A percentile compares a stretch with the other conserved stretches of the same genome.
These are phyloP conservation scores for Penicillium antarcticum DNA, from an alignment of 495 filamentous ascomycete species.

Conservation along the genomic window DNA sequence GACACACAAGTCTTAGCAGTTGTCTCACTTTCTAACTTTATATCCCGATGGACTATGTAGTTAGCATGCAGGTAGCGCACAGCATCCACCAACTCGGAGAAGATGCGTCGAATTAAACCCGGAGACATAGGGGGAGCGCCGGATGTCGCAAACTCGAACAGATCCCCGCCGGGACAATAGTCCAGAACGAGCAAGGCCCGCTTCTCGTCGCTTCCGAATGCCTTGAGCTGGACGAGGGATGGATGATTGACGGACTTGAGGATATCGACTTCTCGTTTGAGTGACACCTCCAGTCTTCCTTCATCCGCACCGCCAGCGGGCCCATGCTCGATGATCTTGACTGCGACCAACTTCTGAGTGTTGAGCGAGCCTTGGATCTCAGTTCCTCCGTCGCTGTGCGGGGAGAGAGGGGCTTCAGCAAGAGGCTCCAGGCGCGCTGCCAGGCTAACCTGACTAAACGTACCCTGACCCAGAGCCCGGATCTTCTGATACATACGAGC, in stretches of 20 bases:
- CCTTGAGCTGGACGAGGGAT: slow-evolving; percentile 83
- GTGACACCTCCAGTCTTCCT: slow-evolving; percentile 82
- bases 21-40: slow-evolving; percentile 91
- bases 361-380: slow-evolving; percentile 41
- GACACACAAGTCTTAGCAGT: not conserved
- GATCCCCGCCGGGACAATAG: slow-evolving; percentile 90
- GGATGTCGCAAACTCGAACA: slow-evolving; percentile 84
- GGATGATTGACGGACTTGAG: slow-evolving; percentile 84
- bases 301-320: slow-evolving; percentile 88
- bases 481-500: slow-evolving; percentile 66
- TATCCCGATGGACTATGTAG: slow-evolving; percentile 92
- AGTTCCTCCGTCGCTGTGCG: slow-evolving; percentile 32
- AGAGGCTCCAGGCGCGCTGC: slow-evolving; percentile 59
- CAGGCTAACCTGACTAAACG: slow-evolving; percentile 90
- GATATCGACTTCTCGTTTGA: slow-evolving; percentile 93
- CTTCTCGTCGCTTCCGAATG: slow-evolving; percentile 76
- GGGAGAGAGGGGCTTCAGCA: slow-evolving; percentile 18
- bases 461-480: slow-evolving; percentile 81
- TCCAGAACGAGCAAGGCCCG: slow-evolving; percentile 81
- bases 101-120: slow-evolving; percentile 74
- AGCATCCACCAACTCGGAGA: slow-evolving; percentile 82
- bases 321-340: slow-evolving; percentile 94
- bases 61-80: slow-evolving; percentile 79
- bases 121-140: slow-evolving; percentile 62
- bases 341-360: slow-evolving; percentile 75